Base-by-base conservation (phyloP, 768 basidiomycete genomes). In the Fistulinella prunicolor region DNA sequence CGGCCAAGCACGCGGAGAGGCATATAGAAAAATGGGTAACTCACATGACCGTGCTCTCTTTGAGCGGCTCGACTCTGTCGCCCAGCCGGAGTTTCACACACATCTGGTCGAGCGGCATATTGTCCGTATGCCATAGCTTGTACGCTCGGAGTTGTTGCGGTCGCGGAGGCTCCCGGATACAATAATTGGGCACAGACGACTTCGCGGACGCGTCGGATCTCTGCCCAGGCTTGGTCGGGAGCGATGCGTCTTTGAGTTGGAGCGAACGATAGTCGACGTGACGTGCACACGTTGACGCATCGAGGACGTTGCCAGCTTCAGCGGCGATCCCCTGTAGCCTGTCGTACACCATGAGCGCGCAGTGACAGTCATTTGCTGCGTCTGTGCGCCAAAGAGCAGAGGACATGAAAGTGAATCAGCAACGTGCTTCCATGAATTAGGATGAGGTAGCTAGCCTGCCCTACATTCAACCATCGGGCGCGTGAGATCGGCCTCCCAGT, bases 311-410 rank as follows among this genome's bases (percentile, higher is more conserved):
- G 19, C 54, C 51, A 10, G 55, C 32, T 16, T 56, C 44, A 16
- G 49, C 38, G 2, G 73, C 73, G 4, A 72, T 66, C 3, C 47
- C 55, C 20, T 65, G 39, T n/a, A 80, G 43, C 32, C 51, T 60
- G 17, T 68, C 64, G 55, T 76, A 74, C 17, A 78, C 71, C 58
- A 70, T 66, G 13, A 80, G 59, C 4, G 72, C 74, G 36, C 70
- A 74, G 49, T 79, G 70, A 36, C 71, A 75, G 47, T 79, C 78
- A 50, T 79, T 79, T 0, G 78, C 77, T 2, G 78, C 78, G 50
- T 80, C 77, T 78, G 36, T 4, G 9, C 29, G 23, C 16, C 29
- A 29, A 30, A 38, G 13, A 20, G 24, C 9, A 21, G 23, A 42
- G 28, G 28, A 12, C 6, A 28, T 28, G 14, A 21, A 34, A 38